phyloP scores from a whole-genome alignment of 257 asterid genomes.

The Craterostigma plantagineum region DNA sequence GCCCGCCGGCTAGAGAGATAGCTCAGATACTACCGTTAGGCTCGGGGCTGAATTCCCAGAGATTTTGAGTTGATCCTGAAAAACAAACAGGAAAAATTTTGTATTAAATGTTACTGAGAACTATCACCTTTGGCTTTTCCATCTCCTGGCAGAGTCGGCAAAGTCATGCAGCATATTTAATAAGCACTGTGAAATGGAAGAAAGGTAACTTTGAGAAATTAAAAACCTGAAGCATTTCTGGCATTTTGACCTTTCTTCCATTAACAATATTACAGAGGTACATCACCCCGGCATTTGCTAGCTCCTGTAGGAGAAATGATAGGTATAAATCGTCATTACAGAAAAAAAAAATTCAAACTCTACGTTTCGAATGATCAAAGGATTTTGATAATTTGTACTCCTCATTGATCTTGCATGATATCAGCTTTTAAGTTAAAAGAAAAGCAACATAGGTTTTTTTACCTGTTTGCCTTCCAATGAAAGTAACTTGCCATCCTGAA shows the following conservation, averaged over 20 bases:
- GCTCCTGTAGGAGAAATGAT: constrained; percentile 16
- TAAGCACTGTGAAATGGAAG: constrained; percentile 1
- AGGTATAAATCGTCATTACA: no score
- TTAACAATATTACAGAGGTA: constrained; percentile 37
- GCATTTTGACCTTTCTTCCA: constrained; percentile 42
- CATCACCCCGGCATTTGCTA: constrained; percentile 60
- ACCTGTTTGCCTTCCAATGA: constrained; percentile 75
- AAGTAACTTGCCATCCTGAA: constrained; percentile 57
- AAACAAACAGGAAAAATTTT: constrained; percentile 3
- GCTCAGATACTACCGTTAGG: constrained; percentile 17
- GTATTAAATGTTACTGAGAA: no score
- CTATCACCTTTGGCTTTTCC: no score
- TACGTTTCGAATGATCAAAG: no score
- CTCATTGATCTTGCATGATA: no score
- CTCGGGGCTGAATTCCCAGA: constrained; percentile 20
- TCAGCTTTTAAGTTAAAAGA: no score
- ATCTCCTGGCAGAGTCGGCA: no score
- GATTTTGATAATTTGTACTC: no score
- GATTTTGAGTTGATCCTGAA: constrained; percentile 35
- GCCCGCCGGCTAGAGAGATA: constrained; percentile 4
- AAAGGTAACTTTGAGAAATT: neutral
- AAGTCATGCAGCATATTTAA: no score
- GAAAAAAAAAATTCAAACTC: no score
- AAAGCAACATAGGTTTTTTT: no score
- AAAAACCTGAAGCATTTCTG: constrained; percentile 52